Conservation (phyloP, 1,284 basidiomycete genomes). For the Xerocomus tenax region DNA sequence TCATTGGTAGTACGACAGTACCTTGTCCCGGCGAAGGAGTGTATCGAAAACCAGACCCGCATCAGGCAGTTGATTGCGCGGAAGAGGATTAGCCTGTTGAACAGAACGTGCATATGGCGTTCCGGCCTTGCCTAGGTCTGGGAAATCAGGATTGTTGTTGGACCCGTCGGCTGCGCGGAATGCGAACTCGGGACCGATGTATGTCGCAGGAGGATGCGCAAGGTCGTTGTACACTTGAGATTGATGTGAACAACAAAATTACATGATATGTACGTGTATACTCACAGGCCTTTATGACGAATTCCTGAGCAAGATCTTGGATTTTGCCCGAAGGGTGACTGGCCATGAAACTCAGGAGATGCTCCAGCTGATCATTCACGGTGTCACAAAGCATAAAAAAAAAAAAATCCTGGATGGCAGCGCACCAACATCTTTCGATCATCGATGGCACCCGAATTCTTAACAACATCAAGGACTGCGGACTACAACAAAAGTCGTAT, state of each 20-base stretch:
- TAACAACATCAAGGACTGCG: conserved; percentile 47
- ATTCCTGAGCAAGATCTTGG: conserved; percentile 42
- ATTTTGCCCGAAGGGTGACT: conserved; percentile 46
- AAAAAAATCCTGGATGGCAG: not conserved
- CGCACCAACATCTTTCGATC: conserved; percentile 51
- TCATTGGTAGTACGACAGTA: conserved; percentile 2
- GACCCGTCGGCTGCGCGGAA: conserved; percentile 69
- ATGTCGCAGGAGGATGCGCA: conserved; percentile 63
- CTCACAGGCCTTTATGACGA: conserved; percentile 52
- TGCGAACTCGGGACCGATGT: conserved; percentile 51
- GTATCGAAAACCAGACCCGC: conserved; percentile 72
- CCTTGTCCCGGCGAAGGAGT: conserved; percentile 30
- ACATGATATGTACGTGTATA: conserved; percentile 6
- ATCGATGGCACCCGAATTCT: conserved; percentile 52
- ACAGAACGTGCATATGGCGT: conserved; percentile 72
- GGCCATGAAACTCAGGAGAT: conserved; percentile 55
- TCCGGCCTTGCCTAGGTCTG: conserved; percentile 66
- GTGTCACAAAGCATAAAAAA: not conserved
- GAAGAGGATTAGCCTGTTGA: conserved; percentile 58
- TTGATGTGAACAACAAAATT: conserved; percentile 2
- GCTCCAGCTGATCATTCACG: conserved; percentile 48
- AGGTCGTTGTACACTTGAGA: conserved; percentile 67
- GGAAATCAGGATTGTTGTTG: conserved; percentile 62
- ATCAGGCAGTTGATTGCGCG: conserved; percentile 63
- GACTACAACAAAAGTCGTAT: conserved; percentile 31